phyloP scores from a whole-genome alignment of 1,139 yeast species.

The Suhomyces atakaporum region DNA sequence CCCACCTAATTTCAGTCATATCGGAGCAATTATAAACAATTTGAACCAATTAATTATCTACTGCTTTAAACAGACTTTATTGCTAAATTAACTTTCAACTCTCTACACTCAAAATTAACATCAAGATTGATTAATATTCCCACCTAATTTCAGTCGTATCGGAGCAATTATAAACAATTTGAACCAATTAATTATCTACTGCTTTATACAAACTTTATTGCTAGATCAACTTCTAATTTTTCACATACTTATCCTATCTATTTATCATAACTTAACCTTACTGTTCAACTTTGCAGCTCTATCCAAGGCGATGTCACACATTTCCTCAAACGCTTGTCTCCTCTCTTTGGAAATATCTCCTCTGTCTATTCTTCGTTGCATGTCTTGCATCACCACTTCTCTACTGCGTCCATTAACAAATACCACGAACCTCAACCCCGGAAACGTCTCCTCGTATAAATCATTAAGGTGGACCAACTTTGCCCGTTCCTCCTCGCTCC shows the following conservation, averaged over 20 bases:
- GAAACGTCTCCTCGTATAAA: conserved; percentile 66
- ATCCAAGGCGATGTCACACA: conserved; percentile 89
- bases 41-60: too few relatives aligned
- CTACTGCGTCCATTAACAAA: conserved; percentile 84
- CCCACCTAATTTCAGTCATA: too few relatives aligned
- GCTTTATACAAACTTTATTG: too few relatives aligned
- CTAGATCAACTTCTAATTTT: too few relatives aligned
- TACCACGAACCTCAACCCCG: conserved; percentile 86
- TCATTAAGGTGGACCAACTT: conserved; percentile 56
- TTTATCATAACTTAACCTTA: conserved; percentile 1
- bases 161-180: too few relatives aligned
- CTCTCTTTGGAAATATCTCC: conserved; percentile 57
- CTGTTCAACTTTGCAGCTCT: conserved; percentile 55
- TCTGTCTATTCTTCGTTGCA: conserved; percentile 60
- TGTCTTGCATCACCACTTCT: conserved; percentile 62
- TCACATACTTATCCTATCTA: not conserved
- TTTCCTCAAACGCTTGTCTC: conserved; percentile 69
- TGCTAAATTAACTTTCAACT: too few relatives aligned
- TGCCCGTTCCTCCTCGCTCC: conserved; percentile 45
- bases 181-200: too few relatives aligned
- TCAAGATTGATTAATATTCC: too few relatives aligned
- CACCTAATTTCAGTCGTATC: too few relatives aligned
- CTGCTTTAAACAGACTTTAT: too few relatives aligned
- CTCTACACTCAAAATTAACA: too few relatives aligned
- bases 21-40: too few relatives aligned